Evolutionary conservation across 2,329 filamentous ascomycete genomes (phyloP).

Genomic region (Trichoderma hamatum): DNA sequence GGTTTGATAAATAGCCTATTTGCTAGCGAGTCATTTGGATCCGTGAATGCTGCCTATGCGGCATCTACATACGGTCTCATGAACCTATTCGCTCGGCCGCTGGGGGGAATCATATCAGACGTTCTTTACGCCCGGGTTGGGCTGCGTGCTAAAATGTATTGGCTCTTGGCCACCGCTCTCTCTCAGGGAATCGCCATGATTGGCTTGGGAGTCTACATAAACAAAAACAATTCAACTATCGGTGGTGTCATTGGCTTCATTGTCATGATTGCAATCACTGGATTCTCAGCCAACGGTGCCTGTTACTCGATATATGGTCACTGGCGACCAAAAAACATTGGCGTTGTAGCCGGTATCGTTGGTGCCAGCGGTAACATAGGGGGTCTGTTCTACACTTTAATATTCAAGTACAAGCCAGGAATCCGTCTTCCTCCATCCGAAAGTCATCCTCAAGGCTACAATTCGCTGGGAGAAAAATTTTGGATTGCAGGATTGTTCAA

Average conservation of each 20-base stretch:
- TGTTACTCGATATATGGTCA: slow-evolving; percentile 88
- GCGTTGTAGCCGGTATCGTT: slow-evolving; percentile 73
- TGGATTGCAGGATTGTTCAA: slow-evolving; percentile 14
- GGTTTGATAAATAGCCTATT: slow-evolving; percentile 61
- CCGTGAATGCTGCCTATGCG: slow-evolving; percentile 60
- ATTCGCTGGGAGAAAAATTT: slow-evolving; percentile 12
- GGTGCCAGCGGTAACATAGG: slow-evolving; percentile 84
- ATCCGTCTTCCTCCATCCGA: neutral
- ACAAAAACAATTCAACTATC: slow-evolving; percentile 61
- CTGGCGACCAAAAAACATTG: slow-evolving; percentile 81
- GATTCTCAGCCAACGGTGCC: slow-evolving; percentile 82
- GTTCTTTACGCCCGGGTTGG: slow-evolving; percentile 48
- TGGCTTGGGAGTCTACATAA: slow-evolving; percentile 54
- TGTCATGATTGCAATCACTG: slow-evolving; percentile 76
- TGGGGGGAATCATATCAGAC: slow-evolving; percentile 63
- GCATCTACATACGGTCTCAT: slow-evolving; percentile 69
- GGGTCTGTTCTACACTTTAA: slow-evolving; percentile 81
- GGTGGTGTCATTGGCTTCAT: slow-evolving; percentile 75
- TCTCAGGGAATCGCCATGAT: slow-evolving; percentile 63
- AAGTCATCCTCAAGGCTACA: neutral
- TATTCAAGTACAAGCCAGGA: slow-evolving; percentile 51
- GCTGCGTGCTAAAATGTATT: slow-evolving; percentile 47
- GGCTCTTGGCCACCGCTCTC: slow-evolving; percentile 59
- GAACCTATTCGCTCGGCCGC: slow-evolving; percentile 68
- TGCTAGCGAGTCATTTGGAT: slow-evolving; percentile 59